These are phyloP conservation scores for Aspergillus ibericus DNA, from an alignment of 2,329 filamentous ascomycete species.

Conservation along the genomic window DNA sequence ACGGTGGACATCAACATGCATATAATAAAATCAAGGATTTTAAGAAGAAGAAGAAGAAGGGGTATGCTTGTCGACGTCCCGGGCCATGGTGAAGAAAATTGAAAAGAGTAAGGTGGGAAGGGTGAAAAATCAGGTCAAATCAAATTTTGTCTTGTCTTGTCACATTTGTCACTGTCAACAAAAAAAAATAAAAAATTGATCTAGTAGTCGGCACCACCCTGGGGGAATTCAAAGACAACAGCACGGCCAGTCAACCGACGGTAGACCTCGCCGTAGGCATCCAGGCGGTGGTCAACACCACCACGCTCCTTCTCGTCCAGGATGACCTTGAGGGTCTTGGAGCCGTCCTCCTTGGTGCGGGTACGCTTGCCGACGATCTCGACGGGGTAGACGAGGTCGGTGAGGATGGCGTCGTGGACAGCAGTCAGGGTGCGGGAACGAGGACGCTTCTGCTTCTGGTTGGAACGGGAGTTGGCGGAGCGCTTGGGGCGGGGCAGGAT, in stretches of 20 bases:
- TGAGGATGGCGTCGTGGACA: conserved; percentile 97
- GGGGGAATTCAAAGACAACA: conserved; percentile 98
- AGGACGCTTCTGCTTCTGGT: conserved; percentile 97
- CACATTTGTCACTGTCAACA: background rate
- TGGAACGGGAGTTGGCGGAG: conserved; percentile 93
- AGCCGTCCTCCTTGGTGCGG: conserved; percentile 97
- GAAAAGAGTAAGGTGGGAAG: background rate
- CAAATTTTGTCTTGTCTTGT: background rate
- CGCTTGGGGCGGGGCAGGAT: conserved; percentile 98
- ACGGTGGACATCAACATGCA: background rate
- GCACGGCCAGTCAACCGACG: conserved; percentile 93
- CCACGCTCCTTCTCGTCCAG: conserved; percentile 99
- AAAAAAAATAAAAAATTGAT: conserved; percentile 27
- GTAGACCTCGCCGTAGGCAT: conserved; percentile 99
- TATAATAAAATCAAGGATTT: background rate
- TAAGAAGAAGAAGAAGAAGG: background rate
- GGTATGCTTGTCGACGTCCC: background rate
- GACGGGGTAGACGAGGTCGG: conserved; percentile 98
- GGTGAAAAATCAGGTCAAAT: background rate
- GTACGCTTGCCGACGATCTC: conserved; percentile 99
- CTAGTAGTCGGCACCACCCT: conserved; percentile 82
- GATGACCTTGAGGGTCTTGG: conserved; percentile 98
- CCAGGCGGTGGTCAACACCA: conserved; percentile 98
- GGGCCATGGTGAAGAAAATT: background rate
- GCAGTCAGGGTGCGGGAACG: conserved; percentile 96